Evolutionary conservation across 2,329 filamentous ascomycete species (phyloP), one percentile per base, ranked within the genome.

Genomic region (Sporothrix curviconia): DNA sequence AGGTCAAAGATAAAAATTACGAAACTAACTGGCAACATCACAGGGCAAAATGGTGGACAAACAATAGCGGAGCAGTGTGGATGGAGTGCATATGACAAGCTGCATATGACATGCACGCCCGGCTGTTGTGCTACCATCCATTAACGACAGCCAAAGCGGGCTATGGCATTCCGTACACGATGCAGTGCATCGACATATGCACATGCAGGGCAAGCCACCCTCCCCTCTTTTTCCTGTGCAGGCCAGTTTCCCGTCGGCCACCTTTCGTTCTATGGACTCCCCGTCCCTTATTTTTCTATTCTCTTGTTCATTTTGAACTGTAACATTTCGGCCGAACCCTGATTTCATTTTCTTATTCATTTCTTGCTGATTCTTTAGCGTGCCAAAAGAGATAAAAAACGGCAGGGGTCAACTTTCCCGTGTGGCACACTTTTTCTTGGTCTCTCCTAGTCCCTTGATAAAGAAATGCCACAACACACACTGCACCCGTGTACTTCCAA

Each of bases 121-220:
- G 17, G 17, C 25, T 53, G 37, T 42, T 53, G 50, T 53, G 50
- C 39, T 37, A 53, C 50, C 50, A 53, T 53, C 50, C 37, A 42
- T 24, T 24, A 43, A 42, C 19, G 47, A 25, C 47, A 22, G 6
- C 47, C 7, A 17, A 37, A 15, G n/a, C 47, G 15, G 46, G 12
- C 19, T 50, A 32, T 14, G n/a, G n/a, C n/a, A n/a, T n/a, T n/a
- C n/a, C n/a, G n/a, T n/a, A n/a, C n/a, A n/a, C n/a, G n/a, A n/a
- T n/a, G n/a, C n/a, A n/a, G n/a, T n/a, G n/a, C n/a, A n/a, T n/a
- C n/a, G 22, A 44, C 4, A 15, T 36, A 49, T 49, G 46, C 46
- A 36, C 5, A 39, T 28, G 47, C 47, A 51, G 19, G 19, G 34
- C 47, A 51, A 51, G 19, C 32, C 47, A 15, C 12, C 30, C 46